A percentile compares a stretch with the other conserved stretches of the same genome.
Evolutionary conservation across 805 yeast species (phyloP).

Genomic region (Lipomyces japonicus): DNA sequence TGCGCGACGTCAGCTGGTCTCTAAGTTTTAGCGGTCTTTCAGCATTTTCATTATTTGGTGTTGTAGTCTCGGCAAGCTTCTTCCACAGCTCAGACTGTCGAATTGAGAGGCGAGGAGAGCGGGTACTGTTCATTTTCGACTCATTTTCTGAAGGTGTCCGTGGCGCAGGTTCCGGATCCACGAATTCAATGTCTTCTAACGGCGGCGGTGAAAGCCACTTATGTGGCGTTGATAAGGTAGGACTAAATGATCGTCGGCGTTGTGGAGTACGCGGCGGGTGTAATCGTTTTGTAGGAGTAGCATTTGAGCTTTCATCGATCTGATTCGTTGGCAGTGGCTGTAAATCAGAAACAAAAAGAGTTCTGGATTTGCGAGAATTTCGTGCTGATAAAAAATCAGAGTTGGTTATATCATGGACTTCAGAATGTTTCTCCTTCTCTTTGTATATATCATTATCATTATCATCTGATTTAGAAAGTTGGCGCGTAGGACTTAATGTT

Average conservation of each 20-base stretch:
- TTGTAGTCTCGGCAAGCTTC: slow-evolving; percentile 1
- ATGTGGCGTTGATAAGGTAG: neutral
- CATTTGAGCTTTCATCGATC: neutral
- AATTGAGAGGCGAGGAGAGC: slow-evolving; percentile 9
- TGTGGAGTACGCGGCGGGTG: neutral
- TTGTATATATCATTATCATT: neutral
- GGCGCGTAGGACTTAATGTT: too few species aligned
- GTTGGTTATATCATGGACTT: neutral
- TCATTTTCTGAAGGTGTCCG: slow-evolving; percentile 1
- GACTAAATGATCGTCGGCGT: neutral
- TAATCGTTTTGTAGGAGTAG: neutral
- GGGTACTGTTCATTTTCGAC: neutral
- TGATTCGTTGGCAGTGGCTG: neutral
- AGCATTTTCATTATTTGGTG: neutral
- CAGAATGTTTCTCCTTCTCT: slow-evolving; percentile 2
- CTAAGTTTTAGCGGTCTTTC: neutral
- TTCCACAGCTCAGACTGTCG: slow-evolving; percentile 17
- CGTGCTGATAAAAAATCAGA: neutral
- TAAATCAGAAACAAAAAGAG: neutral
- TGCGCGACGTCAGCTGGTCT: neutral
- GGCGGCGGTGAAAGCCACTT: slow-evolving; percentile 14
- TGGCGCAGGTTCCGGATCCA: neutral
- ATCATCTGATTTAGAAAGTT: neutral
- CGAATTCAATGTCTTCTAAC: slow-evolving; percentile 14
- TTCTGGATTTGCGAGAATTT: neutral